Conservation (phyloP, 176 grass and related monocot species). For the Phoenix roebelenii region DNA sequence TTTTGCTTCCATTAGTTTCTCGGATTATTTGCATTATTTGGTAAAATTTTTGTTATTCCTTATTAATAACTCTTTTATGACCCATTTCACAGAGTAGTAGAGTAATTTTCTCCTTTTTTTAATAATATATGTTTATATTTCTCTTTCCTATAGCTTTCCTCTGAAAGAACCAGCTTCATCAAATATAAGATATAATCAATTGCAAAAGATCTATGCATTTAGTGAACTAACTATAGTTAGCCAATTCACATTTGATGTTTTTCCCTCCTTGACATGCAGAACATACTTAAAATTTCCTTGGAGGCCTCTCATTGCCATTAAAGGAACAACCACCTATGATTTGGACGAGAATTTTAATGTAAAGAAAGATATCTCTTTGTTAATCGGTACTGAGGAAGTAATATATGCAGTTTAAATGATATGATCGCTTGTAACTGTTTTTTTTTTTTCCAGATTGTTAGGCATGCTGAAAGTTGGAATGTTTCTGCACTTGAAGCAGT, state of each 20-base stretch:
- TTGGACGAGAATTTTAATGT: conserved; percentile 56
- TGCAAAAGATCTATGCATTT: too few species aligned
- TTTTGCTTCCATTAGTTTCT: too few species aligned
- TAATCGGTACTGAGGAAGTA: background rate
- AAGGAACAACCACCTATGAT: conserved; percentile 73
- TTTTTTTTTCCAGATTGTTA: conserved; percentile 40
- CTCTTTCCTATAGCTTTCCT: too few species aligned
- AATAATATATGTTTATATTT: too few species aligned
- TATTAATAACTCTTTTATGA: background rate
- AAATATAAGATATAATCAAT: too few species aligned
- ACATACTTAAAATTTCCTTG: conserved; percentile 83
- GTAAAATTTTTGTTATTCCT: too few species aligned
- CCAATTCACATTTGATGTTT: too few species aligned
- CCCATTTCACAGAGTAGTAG: background rate
- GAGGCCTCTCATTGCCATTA: conserved; percentile 69
- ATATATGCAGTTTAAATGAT: background rate
- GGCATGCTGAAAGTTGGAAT: conserved; percentile 80
- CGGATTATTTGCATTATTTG: too few species aligned
- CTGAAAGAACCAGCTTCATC: too few species aligned
- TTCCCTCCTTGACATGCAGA: conserved; percentile 12
- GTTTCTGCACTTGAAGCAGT: conserved; percentile 67
- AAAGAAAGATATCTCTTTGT: background rate
- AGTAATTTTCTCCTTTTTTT: too few species aligned
- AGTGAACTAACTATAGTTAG: background rate
- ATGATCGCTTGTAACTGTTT: background rate